Evolutionary conservation across 2,329 filamentous ascomycete genomes (phyloP).

Genomic region (Phyllosticta paracitricarpa): DNA sequence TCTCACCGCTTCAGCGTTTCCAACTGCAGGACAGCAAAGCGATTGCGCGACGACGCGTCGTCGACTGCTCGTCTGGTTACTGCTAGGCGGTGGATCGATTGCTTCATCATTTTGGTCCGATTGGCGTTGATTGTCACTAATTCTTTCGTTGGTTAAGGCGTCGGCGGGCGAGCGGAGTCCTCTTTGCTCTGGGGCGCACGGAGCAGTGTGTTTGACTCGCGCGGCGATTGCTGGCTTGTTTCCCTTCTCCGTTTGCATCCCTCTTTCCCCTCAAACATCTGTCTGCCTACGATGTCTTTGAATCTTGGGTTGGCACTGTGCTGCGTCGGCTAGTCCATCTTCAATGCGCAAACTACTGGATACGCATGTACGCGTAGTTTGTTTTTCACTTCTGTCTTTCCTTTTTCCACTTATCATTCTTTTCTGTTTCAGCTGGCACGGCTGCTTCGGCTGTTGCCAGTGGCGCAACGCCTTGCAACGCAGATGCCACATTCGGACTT

Average conservation of each 20-base stretch:
- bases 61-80: neutral
- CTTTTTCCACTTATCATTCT: neutral
- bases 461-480: neutral
- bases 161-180: neutral
- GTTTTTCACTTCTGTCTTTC: neutral
- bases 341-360: neutral
- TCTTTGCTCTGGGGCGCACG: neutral
- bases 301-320: neutral
- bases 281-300: neutral
- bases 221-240: neutral
- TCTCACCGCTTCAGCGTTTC: neutral
- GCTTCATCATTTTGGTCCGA: neutral
- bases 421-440: neutral
- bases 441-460: neutral
- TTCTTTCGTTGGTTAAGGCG: neutral
- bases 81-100: neutral
- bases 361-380: neutral
- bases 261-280: neutral
- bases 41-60: neutral
- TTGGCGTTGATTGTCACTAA: neutral
- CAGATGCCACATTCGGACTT: neutral
- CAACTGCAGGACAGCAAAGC: neutral
- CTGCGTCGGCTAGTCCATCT: neutral
- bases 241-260: neutral
- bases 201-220: neutral